Evolutionary conservation across 352 stramenopile genomes (phyloP).

Genomic region (Globisporangium abappressorium): DNA sequence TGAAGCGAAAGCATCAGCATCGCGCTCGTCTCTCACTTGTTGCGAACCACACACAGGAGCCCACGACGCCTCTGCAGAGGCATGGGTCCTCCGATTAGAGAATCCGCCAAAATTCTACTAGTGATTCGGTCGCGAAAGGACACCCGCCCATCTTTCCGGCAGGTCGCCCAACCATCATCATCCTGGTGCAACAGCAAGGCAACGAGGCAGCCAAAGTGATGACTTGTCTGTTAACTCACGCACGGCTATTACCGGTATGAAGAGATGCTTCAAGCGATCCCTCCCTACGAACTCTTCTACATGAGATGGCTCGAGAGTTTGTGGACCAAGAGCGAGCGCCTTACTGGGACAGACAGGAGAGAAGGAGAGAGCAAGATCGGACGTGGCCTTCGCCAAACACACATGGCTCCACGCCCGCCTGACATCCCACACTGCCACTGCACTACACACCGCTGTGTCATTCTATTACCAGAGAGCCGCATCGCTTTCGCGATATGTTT

Average conservation of each 20-base stretch:
- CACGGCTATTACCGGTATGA: too few relatives aligned
- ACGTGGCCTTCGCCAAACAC: background rate
- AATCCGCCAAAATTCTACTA: constrained; percentile 7
- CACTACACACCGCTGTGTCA: background rate
- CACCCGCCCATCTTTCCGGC: background rate
- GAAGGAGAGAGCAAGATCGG: constrained; percentile 4
- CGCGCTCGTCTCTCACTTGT: background rate
- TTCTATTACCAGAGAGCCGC: background rate
- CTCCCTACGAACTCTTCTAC: constrained; percentile 1
- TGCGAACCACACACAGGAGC: background rate
- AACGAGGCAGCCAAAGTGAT: background rate
- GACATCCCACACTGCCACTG: background rate
- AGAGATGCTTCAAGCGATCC: background rate
- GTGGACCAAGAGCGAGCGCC: background rate
- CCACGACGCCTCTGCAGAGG: background rate
- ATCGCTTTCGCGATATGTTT: background rate
- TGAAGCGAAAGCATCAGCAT: background rate
- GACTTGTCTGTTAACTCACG: background rate
- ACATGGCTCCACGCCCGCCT: background rate
- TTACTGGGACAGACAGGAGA: background rate
- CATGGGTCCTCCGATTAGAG: background rate
- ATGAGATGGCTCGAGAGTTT: background rate
- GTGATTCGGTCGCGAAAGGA: background rate
- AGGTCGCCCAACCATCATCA: background rate
- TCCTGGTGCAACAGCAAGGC: background rate